Conservation (phyloP, 768 basidiomycete genomes). For the Termitomyces sp. region DNA sequence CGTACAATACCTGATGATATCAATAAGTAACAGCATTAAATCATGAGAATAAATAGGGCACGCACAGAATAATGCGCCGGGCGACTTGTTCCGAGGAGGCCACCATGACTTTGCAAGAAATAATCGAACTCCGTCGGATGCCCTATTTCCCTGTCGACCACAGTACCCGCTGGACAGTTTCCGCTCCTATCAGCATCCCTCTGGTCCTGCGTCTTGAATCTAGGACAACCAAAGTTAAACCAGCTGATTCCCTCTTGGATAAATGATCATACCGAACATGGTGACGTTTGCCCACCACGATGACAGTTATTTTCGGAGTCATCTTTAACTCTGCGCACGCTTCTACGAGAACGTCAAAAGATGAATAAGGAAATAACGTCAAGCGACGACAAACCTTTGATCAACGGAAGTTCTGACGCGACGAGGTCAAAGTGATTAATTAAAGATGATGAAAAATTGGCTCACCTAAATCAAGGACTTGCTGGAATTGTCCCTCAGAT, state of each 20-base stretch:
- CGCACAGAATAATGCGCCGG: slow-evolving; percentile 42
- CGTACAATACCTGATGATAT: slow-evolving; percentile 29
- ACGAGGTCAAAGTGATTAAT: neutral
- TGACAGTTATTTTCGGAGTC: slow-evolving; percentile 62
- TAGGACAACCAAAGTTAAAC: slow-evolving; percentile 5
- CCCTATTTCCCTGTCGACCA: slow-evolving; percentile 64
- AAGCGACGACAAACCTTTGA: slow-evolving; percentile 40
- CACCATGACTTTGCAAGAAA: slow-evolving; percentile 74
- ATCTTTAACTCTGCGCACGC: slow-evolving; percentile 59
- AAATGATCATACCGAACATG: slow-evolving; percentile 25
- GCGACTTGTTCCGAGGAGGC: slow-evolving; percentile 68
- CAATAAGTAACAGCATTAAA: neutral
- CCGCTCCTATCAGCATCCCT: slow-evolving; percentile 57
- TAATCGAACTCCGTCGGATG: slow-evolving; percentile 75
- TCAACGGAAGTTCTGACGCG: slow-evolving; percentile 45
- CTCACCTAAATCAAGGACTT: slow-evolving; percentile 52
- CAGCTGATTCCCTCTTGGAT: too few species aligned
- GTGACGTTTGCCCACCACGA: slow-evolving; percentile 78
- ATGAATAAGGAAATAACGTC: neutral
- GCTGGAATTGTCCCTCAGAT: slow-evolving; percentile 43
- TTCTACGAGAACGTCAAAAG: slow-evolving; percentile 27
- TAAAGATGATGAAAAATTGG: neutral
- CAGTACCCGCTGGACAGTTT: slow-evolving; percentile 74
- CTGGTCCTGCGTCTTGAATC: slow-evolving; percentile 24
- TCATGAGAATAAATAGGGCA: slow-evolving; percentile 7